Conservation (phyloP, 257 asterid species). For the Nicotiana sylvestris region DNA sequence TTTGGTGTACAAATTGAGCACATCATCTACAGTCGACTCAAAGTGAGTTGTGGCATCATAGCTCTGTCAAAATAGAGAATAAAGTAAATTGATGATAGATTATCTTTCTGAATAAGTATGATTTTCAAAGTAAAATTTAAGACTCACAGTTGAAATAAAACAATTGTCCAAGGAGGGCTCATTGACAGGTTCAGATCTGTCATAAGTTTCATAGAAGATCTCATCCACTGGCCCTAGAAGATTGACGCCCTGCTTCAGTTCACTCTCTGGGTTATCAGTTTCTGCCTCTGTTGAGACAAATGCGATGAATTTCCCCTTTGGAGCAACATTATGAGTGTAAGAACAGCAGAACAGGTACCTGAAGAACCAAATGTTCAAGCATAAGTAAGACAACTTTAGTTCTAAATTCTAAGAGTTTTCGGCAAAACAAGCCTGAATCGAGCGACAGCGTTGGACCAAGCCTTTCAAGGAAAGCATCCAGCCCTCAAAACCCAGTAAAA, state of each 20-base stretch:
- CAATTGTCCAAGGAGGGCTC: conserved; percentile 85
- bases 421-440: neutral
- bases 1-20: conserved; percentile 42
- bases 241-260: conserved; percentile 82
- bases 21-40: conserved; percentile 52
- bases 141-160: conserved; percentile 82
- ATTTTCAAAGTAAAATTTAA: neutral
- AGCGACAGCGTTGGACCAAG: neutral
- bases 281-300: conserved; percentile 95
- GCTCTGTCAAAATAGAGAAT: conserved; percentile 31
- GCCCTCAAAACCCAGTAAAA: neutral
- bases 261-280: conserved; percentile 81
- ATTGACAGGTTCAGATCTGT: conserved; percentile 83
- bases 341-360: conserved; percentile 98
- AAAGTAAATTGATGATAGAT: neutral
- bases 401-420: neutral
- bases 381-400: conserved; percentile 9
- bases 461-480: neutral
- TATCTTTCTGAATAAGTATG: conserved; percentile 13
- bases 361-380: conserved; percentile 20
- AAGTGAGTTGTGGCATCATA: conserved; percentile 54
- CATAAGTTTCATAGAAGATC: conserved; percentile 82
- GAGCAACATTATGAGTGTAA: conserved; percentile 96
- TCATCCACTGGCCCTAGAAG: conserved; percentile 97
- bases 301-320: conserved; percentile 90